These are phyloP conservation scores for Cinnamomum micranthum DNA, from an alignment of 164 flowering plant species.

Conservation along the genomic window DNA sequence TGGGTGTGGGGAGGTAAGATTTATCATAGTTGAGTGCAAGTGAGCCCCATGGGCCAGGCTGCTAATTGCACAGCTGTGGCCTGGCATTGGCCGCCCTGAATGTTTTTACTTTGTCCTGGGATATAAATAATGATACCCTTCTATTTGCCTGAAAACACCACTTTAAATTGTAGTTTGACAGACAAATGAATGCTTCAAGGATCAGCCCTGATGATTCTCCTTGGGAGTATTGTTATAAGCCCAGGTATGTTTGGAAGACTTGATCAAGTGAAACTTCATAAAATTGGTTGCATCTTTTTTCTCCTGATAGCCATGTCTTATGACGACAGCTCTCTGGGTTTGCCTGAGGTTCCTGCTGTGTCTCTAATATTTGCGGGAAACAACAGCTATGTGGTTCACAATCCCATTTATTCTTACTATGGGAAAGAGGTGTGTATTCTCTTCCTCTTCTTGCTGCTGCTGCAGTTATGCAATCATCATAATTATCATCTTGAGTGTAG, in stretches of 20 bases:
- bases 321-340: conserved; percentile 39
- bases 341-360: conserved; percentile 53
- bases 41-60: no score
- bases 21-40: no score
- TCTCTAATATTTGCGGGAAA: conserved; percentile 49
- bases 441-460: neutral
- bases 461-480: neutral
- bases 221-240: conserved; percentile 78
- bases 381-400: conserved; percentile 63
- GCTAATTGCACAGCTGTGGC: no score
- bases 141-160: neutral
- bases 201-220: conserved; percentile 54
- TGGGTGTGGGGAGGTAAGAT: no score
- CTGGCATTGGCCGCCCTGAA: no score
- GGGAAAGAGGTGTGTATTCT: conserved; percentile 44
- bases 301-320: conserved; percentile 8
- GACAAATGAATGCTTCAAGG: conserved; percentile 50
- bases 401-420: conserved; percentile 46
- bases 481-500: neutral
- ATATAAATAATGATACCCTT: no score
- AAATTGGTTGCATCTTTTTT: neutral
- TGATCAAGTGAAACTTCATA: neutral
- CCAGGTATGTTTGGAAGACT: conserved; percentile 43
- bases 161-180: conserved; percentile 56
- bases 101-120: no score